These are phyloP conservation scores for Kalaharituber pfeilii DNA, from an alignment of 2,329 filamentous ascomycete genomes.

Conservation along the genomic window DNA sequence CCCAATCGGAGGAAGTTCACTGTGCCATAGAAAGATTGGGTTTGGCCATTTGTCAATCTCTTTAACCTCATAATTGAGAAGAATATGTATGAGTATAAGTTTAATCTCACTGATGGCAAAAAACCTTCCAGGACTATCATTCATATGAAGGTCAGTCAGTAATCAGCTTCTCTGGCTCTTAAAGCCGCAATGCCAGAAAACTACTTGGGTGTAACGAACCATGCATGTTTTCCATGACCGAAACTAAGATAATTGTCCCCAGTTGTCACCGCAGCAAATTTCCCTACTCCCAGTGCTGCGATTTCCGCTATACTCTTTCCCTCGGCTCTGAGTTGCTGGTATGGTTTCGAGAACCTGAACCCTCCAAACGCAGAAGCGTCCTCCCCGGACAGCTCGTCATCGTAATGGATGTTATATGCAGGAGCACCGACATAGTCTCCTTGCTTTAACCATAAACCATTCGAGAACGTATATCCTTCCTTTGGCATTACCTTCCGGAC, in stretches of 20 bases:
- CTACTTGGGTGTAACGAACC: neutral
- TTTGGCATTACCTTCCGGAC: neutral
- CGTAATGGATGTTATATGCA: neutral
- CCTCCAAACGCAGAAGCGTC: neutral
- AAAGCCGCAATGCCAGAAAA: neutral
- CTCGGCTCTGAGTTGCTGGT: neutral
- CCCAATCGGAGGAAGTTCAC: too few relatives aligned
- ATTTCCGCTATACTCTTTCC: neutral
- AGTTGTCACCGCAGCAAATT: neutral
- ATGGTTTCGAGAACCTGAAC: neutral
- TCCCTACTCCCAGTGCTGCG: neutral
- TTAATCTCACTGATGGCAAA: neutral
- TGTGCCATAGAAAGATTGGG: neutral
- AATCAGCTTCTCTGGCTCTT: too few relatives aligned
- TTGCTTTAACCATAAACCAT: neutral
- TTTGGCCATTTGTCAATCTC: neutral
- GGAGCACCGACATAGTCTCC: neutral
- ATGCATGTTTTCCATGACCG: conserved; percentile 1
- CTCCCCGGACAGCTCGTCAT: neutral
- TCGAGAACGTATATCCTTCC: neutral
- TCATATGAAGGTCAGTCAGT: neutral
- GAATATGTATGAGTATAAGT: neutral
- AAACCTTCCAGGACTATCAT: neutral
- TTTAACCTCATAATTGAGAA: neutral
- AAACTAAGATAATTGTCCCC: neutral